Base-by-base conservation (phyloP, 768 basidiomycete species). In the Leccinum broughii region DNA sequence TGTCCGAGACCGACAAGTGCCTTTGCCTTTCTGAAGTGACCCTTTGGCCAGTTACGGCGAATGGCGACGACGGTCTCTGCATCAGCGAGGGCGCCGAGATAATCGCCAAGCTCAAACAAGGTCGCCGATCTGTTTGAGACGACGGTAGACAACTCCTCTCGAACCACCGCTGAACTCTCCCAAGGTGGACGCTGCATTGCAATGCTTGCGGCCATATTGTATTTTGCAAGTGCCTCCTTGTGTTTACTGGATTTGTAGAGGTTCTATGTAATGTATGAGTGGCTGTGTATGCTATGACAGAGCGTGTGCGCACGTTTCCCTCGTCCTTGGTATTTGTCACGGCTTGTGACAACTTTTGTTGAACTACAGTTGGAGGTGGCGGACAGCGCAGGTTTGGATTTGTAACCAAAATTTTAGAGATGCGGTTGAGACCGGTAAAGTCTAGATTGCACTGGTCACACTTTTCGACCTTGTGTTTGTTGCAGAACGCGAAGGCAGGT, bases 91-190 rank as follows among this genome's bases (percentile, higher is more conserved):
- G 94, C 89, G 24, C 84, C 82, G 54, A 93, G 80, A 66, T 79
- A 88, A 73, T 95, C 92, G 10, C 84, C 85, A 14, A 84, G 76
- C 63, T 92, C 91, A 59, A 85, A 83, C 75, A 88, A 89, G 8
- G 97, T 89, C 0, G 95, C 93, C 15, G 93, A 92, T 55, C 97
- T 85, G 74, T 99, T 99, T 61, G 93, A 94, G 54, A 99, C 72
- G 62, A 93, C 83, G 30, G 93, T 89, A 13, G 92, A 89, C 51
- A 97, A 82, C 69, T 99, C 97, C 65, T 99, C 97, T 59, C 92
- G 85, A 77, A 92, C 85, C 63, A 92, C 70, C 34, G 83, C 83
- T 58, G 88, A 86, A n/a, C 83, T 78, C 71, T 98, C 96, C 92
- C 95, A 98, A 41, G 91, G 87, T 2, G 93, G 89, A 26, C 96